These are phyloP conservation scores for Hyaloscypha finlandica DNA, from an alignment of 495 filamentous ascomycete species.

Conservation along the genomic window DNA sequence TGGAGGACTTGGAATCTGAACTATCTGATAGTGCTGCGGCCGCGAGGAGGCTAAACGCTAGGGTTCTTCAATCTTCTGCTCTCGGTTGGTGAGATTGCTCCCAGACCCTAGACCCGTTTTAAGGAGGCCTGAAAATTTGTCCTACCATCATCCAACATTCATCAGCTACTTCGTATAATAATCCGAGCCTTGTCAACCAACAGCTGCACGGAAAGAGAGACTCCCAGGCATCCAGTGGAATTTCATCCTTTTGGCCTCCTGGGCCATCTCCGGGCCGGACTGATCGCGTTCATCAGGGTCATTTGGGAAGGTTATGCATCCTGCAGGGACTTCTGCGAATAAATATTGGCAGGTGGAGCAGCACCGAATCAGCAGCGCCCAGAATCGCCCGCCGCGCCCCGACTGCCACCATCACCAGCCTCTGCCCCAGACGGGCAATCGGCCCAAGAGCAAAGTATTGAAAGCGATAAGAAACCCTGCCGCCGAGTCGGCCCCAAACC, in stretches of 20 bases:
- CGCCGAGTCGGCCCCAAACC: neutral
- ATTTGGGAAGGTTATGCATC: neutral
- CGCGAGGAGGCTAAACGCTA: neutral
- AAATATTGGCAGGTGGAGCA: neutral
- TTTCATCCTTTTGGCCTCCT: neutral
- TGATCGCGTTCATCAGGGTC: neutral
- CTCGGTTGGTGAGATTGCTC: neutral
- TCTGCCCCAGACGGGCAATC: conserved; percentile 16
- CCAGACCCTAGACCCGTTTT: neutral
- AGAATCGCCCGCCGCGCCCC: neutral
- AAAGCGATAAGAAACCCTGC: conserved; percentile 7
- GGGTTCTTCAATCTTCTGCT: neutral
- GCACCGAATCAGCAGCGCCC: conserved; percentile 1
- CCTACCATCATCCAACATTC: neutral
- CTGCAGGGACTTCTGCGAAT: neutral
- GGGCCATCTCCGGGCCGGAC: neutral
- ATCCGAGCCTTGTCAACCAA: neutral
- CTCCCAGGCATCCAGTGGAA: neutral
- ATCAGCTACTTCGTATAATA: neutral
- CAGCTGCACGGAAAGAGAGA: neutral
- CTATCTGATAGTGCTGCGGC: neutral
- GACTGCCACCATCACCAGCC: conserved; percentile 3
- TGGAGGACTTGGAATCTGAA: neutral
- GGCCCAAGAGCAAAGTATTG: neutral
- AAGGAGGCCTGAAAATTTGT: neutral